These are phyloP conservation scores for Pterocarpus macrocarpus DNA, from an alignment of 306 rosid genomes.

Conservation along the genomic window DNA sequence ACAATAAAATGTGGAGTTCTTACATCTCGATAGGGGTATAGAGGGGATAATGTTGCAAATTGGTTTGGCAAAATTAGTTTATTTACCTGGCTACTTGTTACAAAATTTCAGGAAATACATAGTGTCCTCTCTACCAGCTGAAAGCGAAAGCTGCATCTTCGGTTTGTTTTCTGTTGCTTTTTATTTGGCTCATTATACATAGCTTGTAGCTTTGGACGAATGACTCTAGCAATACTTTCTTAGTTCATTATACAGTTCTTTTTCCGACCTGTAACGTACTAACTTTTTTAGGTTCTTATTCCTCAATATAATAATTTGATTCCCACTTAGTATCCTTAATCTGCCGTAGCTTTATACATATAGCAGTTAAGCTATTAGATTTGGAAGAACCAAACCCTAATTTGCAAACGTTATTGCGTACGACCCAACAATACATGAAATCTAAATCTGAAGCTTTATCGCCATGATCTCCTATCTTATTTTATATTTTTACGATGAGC, in stretches of 20 bases:
- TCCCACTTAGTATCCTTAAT: slow-evolving; percentile 11
- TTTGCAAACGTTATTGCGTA: background rate
- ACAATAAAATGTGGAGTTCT: too few relatives aligned
- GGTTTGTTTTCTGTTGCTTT: background rate
- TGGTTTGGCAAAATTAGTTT: background rate
- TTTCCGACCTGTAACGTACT: slow-evolving; percentile 7
- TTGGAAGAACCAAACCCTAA: background rate
- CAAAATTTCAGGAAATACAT: background rate
- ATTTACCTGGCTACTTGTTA: background rate
- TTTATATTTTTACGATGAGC: too few relatives aligned
- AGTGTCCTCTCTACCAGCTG: background rate
- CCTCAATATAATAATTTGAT: background rate
- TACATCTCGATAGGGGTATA: background rate
- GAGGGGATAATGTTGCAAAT: too few relatives aligned
- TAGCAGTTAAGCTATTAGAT: background rate
- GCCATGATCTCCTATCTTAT: too few relatives aligned
- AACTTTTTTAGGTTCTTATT: background rate
- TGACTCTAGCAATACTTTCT: background rate
- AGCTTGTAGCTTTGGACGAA: background rate
- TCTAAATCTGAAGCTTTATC: too few relatives aligned
- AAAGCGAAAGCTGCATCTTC: background rate
- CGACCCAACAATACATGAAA: background rate
- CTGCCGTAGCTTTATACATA: background rate
- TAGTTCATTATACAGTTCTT: background rate
- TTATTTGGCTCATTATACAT: background rate